Evolutionary conservation across 148 eudicot species (phyloP), one percentile per base, ranked within the genome.

Genomic region (Persicaria tinctoria): DNA sequence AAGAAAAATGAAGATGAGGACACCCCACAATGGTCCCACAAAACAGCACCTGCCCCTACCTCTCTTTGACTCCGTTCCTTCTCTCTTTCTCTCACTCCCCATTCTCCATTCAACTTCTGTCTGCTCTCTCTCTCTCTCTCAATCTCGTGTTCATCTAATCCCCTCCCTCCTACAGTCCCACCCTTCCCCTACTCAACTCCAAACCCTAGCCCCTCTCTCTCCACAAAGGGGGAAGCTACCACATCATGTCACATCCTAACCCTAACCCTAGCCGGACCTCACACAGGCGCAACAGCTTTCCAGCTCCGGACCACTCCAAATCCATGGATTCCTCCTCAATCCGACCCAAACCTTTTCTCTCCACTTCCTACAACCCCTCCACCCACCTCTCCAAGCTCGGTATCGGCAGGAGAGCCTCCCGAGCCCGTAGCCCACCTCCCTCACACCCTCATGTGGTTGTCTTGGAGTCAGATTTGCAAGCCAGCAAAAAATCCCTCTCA

Each of bases 401-500:
- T 1, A 41, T 66, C 48, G 46, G 47, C 17, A 66, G 47, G 14
- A 66, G 70, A 66, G 44, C 18, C 70, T 66, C 48, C 8, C 41
- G 70, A 66, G 48, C 70, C 14, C 70, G 70, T 66, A 66, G 70
- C 47, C 70, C 70, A 41, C 70, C 70, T 44, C 70, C 70, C 2
- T 47, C 13, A 11, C 68, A 63, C 68, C 46, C 68, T 27, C 45
- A 41, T 14, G 48, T 32, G 41, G 41, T 6, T 6, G 46, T 63
- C 3, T 12, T 12, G 45, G 16, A 63, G 68, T 44, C 70, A 13
- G 70, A 41, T 66, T 41, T 44, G 47, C 12, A 5, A 66, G 70
- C 46, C 46, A 14, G 17, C 47, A 13, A 66, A 66, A 41, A 41
- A 1, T 0, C 47, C 70, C 70, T 66, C 18, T 66, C 70, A 0